Base-by-base conservation (phyloP, 2,329 filamentous ascomycete species). In the Beauveria sp. region DNA sequence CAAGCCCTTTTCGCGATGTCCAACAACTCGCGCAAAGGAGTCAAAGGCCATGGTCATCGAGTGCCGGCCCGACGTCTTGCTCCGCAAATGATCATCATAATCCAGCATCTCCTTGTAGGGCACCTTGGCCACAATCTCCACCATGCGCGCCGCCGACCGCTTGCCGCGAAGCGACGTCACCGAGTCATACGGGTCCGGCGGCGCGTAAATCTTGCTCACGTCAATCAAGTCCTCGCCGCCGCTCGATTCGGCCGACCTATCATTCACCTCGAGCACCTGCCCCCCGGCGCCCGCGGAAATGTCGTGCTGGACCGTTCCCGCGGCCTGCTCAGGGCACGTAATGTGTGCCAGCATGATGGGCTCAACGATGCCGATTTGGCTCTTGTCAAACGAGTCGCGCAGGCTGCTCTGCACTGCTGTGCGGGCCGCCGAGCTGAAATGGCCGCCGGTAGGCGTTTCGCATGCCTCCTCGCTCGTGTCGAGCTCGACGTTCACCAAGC, bases 71-170 rank as follows among this genome's bases (percentile, higher is more conserved):
- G 88, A 90, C 3, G 93, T 99, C 78, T 96, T 82, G 74, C 91
- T 93, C 58, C 95, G 81, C 65, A 99, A 75, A 71, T 96, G 90
- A 72, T 91, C 91, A 67, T 98, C 79, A 73, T 98, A 99, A 47
- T 93, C 90, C 42, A 98, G 87, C 91, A 98, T 97, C 75, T 98
- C 93, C 75, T 95, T 96, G 68, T 98, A 80, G 38, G 95, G 95
- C 30, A 98, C 93, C 68, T 90, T 86, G 24, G 93, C 95, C 12
- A 88, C 86, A 66, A 99, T 91, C 55, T 88, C 82, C 62, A 81
- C 78, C 76, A 77, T 79, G 51, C 79, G 76, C 60, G 76, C 74
- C 40, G 74, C 76, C 43, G 74, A 79, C 67, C 78, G 80, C 70
- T 80, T 81, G 46, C 78, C 78, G 49, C 76, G 79, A 68, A 77